Evolutionary conservation across 208 protist genomes (phyloP).

Genomic region (Leishmania lainsoni): DNA sequence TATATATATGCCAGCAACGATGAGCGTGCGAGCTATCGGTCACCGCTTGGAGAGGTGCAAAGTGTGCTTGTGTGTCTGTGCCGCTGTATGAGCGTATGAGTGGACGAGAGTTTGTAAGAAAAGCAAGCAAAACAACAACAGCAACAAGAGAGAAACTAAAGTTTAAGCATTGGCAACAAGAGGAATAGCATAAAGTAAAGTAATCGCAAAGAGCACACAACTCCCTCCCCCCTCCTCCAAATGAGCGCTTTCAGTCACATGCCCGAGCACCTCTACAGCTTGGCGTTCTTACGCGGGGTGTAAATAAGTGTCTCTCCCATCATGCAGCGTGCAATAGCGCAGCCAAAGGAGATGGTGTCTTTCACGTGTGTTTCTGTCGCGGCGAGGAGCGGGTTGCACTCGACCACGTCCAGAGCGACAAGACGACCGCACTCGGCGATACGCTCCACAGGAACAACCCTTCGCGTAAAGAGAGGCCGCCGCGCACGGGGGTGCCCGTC

Average conservation of each 20-base stretch:
- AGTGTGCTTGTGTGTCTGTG: background rate
- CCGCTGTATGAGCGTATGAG: background rate
- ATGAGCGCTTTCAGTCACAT: background rate
- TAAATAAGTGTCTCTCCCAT: slow-evolving; percentile 53
- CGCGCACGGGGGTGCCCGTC: slow-evolving; percentile 65
- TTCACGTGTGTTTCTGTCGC: slow-evolving; percentile 28
- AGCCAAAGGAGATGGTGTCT: slow-evolving; percentile 50
- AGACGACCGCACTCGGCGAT: slow-evolving; percentile 54
- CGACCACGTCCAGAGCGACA: slow-evolving; percentile 58
- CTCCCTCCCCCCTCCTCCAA: background rate
- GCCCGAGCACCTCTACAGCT: slow-evolving; percentile 10
- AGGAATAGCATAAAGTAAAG: background rate
- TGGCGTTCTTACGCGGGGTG: slow-evolving; percentile 23
- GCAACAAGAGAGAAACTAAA: background rate
- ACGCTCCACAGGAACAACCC: slow-evolving; percentile 47
- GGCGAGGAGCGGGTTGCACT: slow-evolving; percentile 71
- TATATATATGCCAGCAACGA: background rate
- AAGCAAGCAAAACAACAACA: background rate
- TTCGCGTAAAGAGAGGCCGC: slow-evolving; percentile 57
- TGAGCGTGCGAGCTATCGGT: background rate
- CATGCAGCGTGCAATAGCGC: slow-evolving; percentile 47
- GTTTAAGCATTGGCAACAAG: background rate
- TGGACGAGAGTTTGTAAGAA: background rate
- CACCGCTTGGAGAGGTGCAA: background rate
- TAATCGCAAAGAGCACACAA: background rate